Percentiles rank a stretch among this genome's conserved stretches.
Conservation (phyloP, 202 grass and related monocot genomes). For the Digitaria exilis region DNA sequence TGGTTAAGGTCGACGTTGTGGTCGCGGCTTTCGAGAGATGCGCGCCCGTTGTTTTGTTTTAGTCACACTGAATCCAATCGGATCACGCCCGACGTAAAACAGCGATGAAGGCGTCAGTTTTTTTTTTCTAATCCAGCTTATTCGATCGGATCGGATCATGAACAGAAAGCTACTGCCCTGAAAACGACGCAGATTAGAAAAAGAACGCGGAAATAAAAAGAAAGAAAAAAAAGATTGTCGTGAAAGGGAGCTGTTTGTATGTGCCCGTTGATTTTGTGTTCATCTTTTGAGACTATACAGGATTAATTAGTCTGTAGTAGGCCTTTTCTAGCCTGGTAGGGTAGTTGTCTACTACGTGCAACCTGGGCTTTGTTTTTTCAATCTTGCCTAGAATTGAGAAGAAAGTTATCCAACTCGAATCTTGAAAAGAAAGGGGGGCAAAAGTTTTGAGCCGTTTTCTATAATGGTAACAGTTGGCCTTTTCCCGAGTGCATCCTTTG, state of each 20-base stretch:
- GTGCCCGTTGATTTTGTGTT: background rate
- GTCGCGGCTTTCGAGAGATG: background rate
- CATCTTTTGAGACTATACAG: background rate
- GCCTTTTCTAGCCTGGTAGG: background rate
- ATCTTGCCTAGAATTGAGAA: background rate
- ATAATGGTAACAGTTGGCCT: background rate
- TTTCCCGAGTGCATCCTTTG: background rate
- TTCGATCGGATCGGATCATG: background rate
- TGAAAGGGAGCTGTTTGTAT: background rate
- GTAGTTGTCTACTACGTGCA: background rate
- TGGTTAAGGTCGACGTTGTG: background rate
- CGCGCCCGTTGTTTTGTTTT: background rate
- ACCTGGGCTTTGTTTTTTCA: background rate
- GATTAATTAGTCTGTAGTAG: background rate
- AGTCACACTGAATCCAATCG: too few species aligned
- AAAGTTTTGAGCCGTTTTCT: background rate
- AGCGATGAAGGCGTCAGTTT: background rate
- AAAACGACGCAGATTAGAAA: slow-evolving; percentile 30
- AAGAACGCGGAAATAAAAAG: background rate
- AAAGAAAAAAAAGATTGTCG: background rate
- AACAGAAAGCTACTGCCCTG: background rate
- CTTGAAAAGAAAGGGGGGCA: background rate
- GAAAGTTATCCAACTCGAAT: background rate
- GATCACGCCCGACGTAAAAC: slow-evolving; percentile 16
- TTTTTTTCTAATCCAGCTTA: background rate